Evolutionary conservation across 768 basidiomycete species (phyloP).

Genomic region (Mycena rebaudengoi): DNA sequence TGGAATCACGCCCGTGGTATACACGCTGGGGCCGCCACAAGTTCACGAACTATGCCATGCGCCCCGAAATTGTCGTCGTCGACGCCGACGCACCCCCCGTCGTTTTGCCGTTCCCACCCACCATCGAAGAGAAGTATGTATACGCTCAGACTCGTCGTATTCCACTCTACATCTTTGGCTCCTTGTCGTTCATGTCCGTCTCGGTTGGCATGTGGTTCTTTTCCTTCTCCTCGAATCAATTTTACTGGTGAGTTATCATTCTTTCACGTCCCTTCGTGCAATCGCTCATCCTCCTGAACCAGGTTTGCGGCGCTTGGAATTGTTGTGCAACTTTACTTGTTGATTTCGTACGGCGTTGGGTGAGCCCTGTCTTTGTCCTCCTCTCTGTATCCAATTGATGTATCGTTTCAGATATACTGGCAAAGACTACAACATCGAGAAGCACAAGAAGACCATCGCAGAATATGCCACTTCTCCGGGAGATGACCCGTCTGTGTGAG

Average conservation of each 20-base stretch:
- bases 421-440: conserved; percentile 33
- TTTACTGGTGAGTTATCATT: conserved; percentile 31
- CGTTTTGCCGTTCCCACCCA: conserved; percentile 35
- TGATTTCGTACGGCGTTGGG: conserved; percentile 34
- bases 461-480: conserved; percentile 27
- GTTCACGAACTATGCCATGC: not conserved
- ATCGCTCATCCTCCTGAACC: not conserved
- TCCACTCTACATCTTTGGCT: conserved; percentile 35
- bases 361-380: not conserved
- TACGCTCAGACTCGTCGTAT: conserved; percentile 32
- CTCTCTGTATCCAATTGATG: not conserved
- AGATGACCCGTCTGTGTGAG: conserved; percentile 29
- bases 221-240: conserved; percentile 31
- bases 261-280: not conserved
- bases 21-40: not conserved
- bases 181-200: conserved; percentile 35
- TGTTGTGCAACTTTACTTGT: conserved; percentile 34
- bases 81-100: conserved; percentile 30
- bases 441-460: conserved; percentile 30
- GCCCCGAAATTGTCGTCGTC: conserved; percentile 14
- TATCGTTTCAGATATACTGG: conserved; percentile 27
- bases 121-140: conserved; percentile 30
- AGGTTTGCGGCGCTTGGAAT: conserved; percentile 36
- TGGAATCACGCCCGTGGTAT: conserved; percentile 3
- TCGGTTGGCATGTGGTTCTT: conserved; percentile 40